A percentile compares a stretch with the other conserved stretches of the same genome.
Conservation (phyloP, 2,329 filamentous ascomycete species). For the Aspergillus udagawae region DNA sequence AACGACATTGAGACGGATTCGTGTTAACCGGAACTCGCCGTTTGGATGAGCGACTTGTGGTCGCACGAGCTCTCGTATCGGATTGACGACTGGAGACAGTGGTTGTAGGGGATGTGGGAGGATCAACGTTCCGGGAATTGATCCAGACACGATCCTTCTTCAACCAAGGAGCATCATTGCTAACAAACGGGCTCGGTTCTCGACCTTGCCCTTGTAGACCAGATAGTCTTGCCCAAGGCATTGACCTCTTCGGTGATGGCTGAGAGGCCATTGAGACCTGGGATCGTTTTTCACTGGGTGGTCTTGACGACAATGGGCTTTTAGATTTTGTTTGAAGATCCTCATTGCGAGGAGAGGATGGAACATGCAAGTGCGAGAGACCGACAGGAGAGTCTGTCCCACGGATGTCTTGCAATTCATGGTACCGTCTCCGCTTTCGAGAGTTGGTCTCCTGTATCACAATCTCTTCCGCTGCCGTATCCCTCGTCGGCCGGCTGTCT, state of each 20-base stretch:
- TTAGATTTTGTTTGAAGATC: neutral
- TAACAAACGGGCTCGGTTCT: conserved; percentile 1
- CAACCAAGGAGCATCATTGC: conserved; percentile 21
- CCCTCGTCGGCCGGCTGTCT: neutral
- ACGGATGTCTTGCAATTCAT: conserved; percentile 8
- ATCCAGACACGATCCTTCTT: conserved; percentile 26
- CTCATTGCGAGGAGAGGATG: neutral
- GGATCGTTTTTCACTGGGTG: neutral
- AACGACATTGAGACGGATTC: neutral
- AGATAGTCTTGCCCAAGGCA: neutral
- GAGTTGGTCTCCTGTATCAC: conserved; percentile 27
- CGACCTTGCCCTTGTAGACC: neutral
- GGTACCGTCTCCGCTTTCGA: conserved; percentile 16
- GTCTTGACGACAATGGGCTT: neutral
- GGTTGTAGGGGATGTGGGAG: conserved; percentile 33
- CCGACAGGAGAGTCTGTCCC: neutral
- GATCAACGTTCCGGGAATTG: conserved; percentile 30
- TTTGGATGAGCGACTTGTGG: neutral
- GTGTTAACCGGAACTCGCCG: neutral
- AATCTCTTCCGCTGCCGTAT: conserved; percentile 8
- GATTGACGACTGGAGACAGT: conserved; percentile 18
- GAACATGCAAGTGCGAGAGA: conserved; percentile 11
- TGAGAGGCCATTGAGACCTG: conserved; percentile 2
- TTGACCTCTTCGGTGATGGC: conserved; percentile 4
- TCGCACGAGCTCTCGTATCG: conserved; percentile 9